Conservation (phyloP, 768 basidiomycete genomes). For the Podaxis sp. region DNA sequence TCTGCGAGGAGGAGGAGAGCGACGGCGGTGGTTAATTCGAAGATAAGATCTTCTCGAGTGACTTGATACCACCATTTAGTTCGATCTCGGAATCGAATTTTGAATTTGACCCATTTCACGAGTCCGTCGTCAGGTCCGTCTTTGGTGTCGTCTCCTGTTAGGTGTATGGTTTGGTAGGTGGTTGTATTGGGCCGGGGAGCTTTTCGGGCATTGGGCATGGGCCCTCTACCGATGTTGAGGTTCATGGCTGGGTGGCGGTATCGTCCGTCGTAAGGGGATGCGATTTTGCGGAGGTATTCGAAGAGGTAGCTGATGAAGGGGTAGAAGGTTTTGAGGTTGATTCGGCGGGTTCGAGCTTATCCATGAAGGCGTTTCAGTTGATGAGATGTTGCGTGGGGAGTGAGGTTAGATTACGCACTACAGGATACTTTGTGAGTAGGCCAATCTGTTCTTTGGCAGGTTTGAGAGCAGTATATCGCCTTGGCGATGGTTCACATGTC, state of each 20-base stretch:
- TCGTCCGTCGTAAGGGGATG: neutral
- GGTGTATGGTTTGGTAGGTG: neutral
- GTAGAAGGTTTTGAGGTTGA: neutral
- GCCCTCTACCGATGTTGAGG: neutral
- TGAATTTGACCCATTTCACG: neutral
- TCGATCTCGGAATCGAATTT: neutral
- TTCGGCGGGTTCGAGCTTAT: neutral
- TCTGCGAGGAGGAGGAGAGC: neutral
- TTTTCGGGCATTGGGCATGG: neutral
- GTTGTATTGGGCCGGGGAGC: neutral
- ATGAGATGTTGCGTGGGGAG: neutral
- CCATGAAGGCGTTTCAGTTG: neutral
- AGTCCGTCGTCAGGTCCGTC: neutral
- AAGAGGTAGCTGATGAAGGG: neutral
- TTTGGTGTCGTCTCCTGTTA: neutral
- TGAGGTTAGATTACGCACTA: neutral
- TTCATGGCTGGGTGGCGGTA: neutral
- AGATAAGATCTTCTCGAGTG: neutral
- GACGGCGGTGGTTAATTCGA: neutral
- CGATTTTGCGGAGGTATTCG: neutral
- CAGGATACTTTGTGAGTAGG: neutral
- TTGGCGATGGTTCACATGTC: neutral
- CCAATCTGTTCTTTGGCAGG: neutral
- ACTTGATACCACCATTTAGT: neutral
- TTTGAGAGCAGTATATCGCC: neutral